phyloP scores from a whole-genome alignment of 495 filamentous ascomycete genomes.

The Penicillium fimorum region DNA sequence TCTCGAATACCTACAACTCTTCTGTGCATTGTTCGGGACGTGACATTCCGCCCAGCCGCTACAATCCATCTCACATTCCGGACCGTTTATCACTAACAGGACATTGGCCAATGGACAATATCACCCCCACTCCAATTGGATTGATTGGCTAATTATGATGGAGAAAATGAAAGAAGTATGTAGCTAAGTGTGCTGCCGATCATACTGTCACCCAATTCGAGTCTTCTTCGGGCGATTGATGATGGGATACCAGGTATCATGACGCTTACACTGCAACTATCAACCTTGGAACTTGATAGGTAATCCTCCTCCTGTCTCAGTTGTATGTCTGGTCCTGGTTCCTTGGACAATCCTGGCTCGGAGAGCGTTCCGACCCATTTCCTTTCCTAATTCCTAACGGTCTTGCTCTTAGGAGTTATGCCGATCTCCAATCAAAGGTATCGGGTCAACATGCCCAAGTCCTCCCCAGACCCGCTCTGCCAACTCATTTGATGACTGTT shows the following conservation, averaged over 20 bases:
- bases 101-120: slow-evolving; percentile 11
- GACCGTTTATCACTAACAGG: slow-evolving; percentile 5
- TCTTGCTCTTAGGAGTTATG: slow-evolving; percentile 3
- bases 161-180: slow-evolving; percentile 4
- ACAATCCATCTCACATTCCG: slow-evolving; percentile 34
- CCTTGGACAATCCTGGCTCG: slow-evolving; percentile 18
- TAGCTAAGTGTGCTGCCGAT: slow-evolving; percentile 18
- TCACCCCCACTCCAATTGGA: slow-evolving; percentile 2
- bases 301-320: slow-evolving; percentile 3
- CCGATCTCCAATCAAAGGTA: slow-evolving; percentile 11
- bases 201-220: slow-evolving; percentile 20
- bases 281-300: slow-evolving; percentile 5
- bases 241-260: slow-evolving; percentile 29
- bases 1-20: slow-evolving; percentile 26
- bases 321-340: slow-evolving; percentile 15
- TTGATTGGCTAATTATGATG: slow-evolving; percentile 8
- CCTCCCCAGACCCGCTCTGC: slow-evolving; percentile 26
- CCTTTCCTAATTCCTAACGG: slow-evolving; percentile 1
- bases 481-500: slow-evolving; percentile 24
- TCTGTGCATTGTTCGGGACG: slow-evolving; percentile 37
- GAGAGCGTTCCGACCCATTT: slow-evolving; percentile 21
- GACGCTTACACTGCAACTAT: slow-evolving; percentile 35
- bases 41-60: slow-evolving; percentile 38
- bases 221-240: slow-evolving; percentile 15
- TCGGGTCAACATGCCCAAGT: slow-evolving; percentile 22